A percentile compares a stretch with the other conserved stretches of the same genome.
phyloP scores from a whole-genome alignment of 495 filamentous ascomycete species.

The Aspergillus wentii region DNA sequence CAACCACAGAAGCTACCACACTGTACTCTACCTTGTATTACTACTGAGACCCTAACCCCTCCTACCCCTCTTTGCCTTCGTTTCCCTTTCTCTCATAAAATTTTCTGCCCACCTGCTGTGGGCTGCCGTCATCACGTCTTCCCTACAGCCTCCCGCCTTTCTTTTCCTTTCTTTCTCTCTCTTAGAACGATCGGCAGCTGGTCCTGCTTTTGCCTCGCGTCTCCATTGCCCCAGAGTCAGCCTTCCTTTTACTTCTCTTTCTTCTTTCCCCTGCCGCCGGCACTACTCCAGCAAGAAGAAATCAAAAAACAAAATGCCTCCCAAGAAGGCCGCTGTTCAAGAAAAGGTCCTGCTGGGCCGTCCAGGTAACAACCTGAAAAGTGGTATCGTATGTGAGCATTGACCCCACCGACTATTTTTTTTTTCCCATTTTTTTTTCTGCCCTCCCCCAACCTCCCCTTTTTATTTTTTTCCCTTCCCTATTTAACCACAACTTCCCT shows the following conservation, averaged over 20 bases:
- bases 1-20: too few relatives aligned
- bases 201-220: conserved; percentile 40
- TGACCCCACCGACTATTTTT: conserved; percentile 30
- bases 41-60: conserved; percentile 11
- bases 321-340: conserved; percentile 50
- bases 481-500: conserved; percentile 6
- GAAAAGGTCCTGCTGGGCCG: conserved; percentile 71
- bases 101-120: conserved; percentile 24
- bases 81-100: too few relatives aligned
- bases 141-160: conserved; percentile 21
- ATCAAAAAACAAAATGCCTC: conserved; percentile 45
- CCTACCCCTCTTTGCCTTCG: conserved; percentile 3
- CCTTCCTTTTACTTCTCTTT: conserved; percentile 15
- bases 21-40: too few relatives aligned
- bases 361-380: conserved; percentile 98
- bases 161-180: conserved; percentile 31
- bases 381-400: conserved; percentile 89
- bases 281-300: conserved; percentile 43
- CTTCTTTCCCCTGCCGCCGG: conserved; percentile 29
- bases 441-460: conserved; percentile 16
- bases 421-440: conserved; percentile 25
- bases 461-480: conserved; percentile 7
- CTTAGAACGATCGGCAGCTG: conserved; percentile 44
- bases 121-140: conserved; percentile 37
- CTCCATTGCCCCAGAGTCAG: conserved; percentile 23